Conservation (phyloP, 2,329 filamentous ascomycete genomes). For the Magnaporthales sp. region DNA sequence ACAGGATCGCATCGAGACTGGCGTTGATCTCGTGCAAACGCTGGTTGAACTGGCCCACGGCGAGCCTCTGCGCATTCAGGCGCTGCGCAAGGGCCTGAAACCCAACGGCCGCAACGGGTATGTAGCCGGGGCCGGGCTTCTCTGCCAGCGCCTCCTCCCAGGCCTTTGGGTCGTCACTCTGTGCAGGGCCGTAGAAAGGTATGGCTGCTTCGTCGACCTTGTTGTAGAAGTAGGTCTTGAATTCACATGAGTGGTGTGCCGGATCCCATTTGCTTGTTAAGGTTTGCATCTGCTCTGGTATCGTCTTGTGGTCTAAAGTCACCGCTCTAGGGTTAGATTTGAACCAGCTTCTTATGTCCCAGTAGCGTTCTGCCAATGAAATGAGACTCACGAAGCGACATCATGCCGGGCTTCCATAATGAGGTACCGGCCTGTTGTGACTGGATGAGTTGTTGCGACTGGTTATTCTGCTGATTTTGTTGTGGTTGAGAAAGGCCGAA, state of each 20-base stretch:
- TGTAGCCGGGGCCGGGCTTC: conserved; percentile 67
- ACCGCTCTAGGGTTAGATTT: neutral
- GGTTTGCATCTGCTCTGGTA: conserved; percentile 64
- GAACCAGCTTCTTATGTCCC: neutral
- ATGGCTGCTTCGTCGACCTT: conserved; percentile 65
- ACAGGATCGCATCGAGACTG: conserved; percentile 61
- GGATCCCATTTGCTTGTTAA: conserved; percentile 70
- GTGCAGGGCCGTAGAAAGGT: conserved; percentile 65
- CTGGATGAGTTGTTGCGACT: conserved; percentile 24
- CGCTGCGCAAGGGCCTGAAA: conserved; percentile 65
- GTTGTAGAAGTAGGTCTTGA: conserved; percentile 85
- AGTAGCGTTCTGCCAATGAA: too few relatives aligned
- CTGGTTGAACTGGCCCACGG: conserved; percentile 60
- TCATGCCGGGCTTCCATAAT: conserved; percentile 43
- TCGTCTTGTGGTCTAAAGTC: conserved; percentile 55
- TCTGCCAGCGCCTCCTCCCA: conserved; percentile 80
- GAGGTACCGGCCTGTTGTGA: conserved; percentile 35
- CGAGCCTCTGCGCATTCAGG: conserved; percentile 62
- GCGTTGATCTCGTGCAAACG: conserved; percentile 74
- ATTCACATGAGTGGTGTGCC: conserved; percentile 56
- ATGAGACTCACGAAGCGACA: conserved; percentile 32
- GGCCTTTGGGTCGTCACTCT: conserved; percentile 64
- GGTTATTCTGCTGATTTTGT: conserved; percentile 27
- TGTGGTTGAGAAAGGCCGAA: conserved; percentile 12
- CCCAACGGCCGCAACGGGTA: conserved; percentile 68